Percentiles rank a stretch among this genome's conserved stretches.
Conservation (phyloP, 495 filamentous ascomycete genomes). For the Aspergillus ellipticus region DNA sequence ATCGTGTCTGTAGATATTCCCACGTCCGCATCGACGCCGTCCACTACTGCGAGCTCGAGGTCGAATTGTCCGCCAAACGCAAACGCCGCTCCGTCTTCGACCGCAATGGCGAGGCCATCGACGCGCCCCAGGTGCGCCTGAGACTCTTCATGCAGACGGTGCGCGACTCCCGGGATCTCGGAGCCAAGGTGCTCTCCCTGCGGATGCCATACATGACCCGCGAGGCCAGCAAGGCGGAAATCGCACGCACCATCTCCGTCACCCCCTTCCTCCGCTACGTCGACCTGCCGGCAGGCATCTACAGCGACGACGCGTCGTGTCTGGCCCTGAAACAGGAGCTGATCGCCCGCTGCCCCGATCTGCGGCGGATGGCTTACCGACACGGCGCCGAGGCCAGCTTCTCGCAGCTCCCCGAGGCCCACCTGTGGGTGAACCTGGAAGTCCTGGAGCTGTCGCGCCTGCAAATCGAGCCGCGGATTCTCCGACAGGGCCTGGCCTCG, state of each 20-base stretch:
- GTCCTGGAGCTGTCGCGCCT: slow-evolving; percentile 71
- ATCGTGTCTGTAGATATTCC: slow-evolving; percentile 58
- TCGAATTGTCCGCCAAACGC: slow-evolving; percentile 69
- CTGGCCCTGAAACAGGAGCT: slow-evolving; percentile 75
- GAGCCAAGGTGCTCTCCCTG: slow-evolving; percentile 64
- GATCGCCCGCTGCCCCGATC: slow-evolving; percentile 73
- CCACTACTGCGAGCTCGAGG: slow-evolving; percentile 89
- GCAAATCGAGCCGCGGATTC: slow-evolving; percentile 64
- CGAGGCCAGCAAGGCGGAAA: slow-evolving; percentile 76
- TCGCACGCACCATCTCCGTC: slow-evolving; percentile 81
- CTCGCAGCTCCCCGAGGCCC: slow-evolving; percentile 58
- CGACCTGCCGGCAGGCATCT: slow-evolving; percentile 80
- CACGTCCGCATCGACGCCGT: slow-evolving; percentile 91
- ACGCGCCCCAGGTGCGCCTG: slow-evolving; percentile 72
- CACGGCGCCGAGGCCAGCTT: slow-evolving; percentile 76
- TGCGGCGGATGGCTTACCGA: slow-evolving; percentile 84
- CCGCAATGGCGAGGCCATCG: slow-evolving; percentile 71
- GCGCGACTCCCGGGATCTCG: slow-evolving; percentile 66
- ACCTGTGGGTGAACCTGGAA: slow-evolving; percentile 75
- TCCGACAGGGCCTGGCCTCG: slow-evolving; percentile 66
- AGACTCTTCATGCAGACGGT: slow-evolving; percentile 75
- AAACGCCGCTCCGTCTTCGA: slow-evolving; percentile 71
- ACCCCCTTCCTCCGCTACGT: slow-evolving; percentile 84
- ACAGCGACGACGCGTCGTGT: slow-evolving; percentile 70
- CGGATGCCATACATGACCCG: slow-evolving; percentile 97